Conservation (phyloP, 176 grass and related monocot species). For the Cocos nucifera region DNA sequence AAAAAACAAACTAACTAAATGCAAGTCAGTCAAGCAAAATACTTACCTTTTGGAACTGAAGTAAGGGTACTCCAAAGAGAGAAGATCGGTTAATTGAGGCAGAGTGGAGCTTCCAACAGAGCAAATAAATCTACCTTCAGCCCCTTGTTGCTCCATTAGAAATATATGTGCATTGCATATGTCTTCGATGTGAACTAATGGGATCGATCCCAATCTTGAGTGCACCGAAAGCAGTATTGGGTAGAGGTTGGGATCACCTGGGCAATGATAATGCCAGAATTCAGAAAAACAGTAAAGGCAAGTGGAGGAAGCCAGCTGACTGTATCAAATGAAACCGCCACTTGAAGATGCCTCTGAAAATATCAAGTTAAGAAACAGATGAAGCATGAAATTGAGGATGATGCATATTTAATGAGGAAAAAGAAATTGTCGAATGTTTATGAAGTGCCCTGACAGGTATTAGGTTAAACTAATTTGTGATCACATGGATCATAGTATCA, state of each 20-base stretch:
- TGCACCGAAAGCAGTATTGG: constrained; percentile 56
- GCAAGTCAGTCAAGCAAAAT: not conserved
- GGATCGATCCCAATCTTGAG: constrained; percentile 59
- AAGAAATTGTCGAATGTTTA: no score
- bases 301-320: no score
- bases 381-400: no score
- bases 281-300: not conserved
- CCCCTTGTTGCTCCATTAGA: constrained; percentile 28
- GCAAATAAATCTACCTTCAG: constrained; percentile 55
- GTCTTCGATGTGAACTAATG: constrained; percentile 71
- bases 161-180: constrained; percentile 73
- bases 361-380: no score
- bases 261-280: not conserved
- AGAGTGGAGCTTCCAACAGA: constrained; percentile 24
- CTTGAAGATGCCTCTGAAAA: no score
- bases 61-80: constrained; percentile 25
- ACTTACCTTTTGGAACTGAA: constrained; percentile 26
- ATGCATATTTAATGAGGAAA: no score
- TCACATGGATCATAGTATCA: no score
- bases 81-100: constrained; percentile 26
- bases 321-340: no score
- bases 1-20: not conserved
- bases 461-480: no score
- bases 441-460: no score
- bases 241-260: constrained; percentile 50